Conservation (phyloP, 148 eudicot species). For the Dianthus caryophyllus region DNA sequence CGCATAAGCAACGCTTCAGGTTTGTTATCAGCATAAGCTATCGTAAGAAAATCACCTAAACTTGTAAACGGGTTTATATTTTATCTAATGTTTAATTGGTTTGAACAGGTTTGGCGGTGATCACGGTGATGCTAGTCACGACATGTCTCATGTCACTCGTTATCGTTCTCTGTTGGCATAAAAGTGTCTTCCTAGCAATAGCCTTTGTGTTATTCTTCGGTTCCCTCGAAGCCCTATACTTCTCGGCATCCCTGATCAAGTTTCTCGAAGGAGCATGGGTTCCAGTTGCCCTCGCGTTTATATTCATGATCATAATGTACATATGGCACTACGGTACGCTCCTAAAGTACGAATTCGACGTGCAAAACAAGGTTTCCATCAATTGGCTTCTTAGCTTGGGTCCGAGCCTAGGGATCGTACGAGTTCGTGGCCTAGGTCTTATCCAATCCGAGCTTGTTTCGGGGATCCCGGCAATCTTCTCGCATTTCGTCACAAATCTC, state of each 20-base stretch:
- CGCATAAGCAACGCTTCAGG: slow-evolving; percentile 96
- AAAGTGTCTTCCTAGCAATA: slow-evolving; percentile 58
- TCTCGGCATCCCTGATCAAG: slow-evolving; percentile 87
- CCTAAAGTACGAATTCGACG: slow-evolving; percentile 71
- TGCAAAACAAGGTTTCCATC: slow-evolving; percentile 87
- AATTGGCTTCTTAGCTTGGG: slow-evolving; percentile 86
- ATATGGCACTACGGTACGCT: slow-evolving; percentile 82
- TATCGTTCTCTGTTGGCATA: slow-evolving; percentile 82
- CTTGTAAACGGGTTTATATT: background rate
- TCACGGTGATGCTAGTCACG: slow-evolving; percentile 95
- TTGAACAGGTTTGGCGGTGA: slow-evolving; percentile 89
- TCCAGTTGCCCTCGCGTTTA: slow-evolving; percentile 67
- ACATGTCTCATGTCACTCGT: slow-evolving; percentile 97
- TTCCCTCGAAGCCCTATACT: slow-evolving; percentile 78
- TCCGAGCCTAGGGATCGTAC: slow-evolving; percentile 75
- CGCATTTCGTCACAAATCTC: slow-evolving; percentile 92
- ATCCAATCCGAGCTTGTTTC: slow-evolving; percentile 91
- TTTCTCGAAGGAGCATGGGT: slow-evolving; percentile 99
- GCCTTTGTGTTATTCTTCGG: slow-evolving; percentile 75
- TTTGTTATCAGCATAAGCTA: slow-evolving; percentile 19
- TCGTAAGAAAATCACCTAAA: background rate
- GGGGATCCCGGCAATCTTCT: slow-evolving; percentile 91
- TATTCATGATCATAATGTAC: slow-evolving; percentile 68
- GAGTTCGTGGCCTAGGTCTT: slow-evolving; percentile 88
- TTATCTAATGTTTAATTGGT: background rate